phyloP scores from a whole-genome alignment of 805 yeast species.

The Cyberlindnera mrakii region DNA sequence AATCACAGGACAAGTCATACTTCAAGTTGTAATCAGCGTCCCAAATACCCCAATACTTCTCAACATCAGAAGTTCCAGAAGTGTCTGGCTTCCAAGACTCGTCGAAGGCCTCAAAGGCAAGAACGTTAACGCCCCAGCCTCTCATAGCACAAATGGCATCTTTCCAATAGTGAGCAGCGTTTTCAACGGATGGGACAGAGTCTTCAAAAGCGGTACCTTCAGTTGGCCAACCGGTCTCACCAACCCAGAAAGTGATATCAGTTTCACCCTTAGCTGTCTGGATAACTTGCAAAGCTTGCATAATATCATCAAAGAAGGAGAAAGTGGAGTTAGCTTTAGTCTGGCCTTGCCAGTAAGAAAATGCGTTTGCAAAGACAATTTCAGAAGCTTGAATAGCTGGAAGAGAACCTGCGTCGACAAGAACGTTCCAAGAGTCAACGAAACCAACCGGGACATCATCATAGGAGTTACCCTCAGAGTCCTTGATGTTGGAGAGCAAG shows the following conservation, averaged over 20 bases:
- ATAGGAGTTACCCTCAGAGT: slow-evolving; percentile 77
- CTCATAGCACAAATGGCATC: slow-evolving; percentile 88
- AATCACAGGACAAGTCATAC: slow-evolving; percentile 43
- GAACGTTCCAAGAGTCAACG: slow-evolving; percentile 92
- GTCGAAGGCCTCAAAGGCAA: slow-evolving; percentile 91
- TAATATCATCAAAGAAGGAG: slow-evolving; percentile 93
- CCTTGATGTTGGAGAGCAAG: slow-evolving; percentile 55
- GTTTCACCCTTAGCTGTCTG: slow-evolving; percentile 84
- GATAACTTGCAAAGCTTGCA: slow-evolving; percentile 90
- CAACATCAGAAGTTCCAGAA: slow-evolving; percentile 80
- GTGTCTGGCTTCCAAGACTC: slow-evolving; percentile 95
- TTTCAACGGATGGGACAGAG: slow-evolving; percentile 61
- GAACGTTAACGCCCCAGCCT: slow-evolving; percentile 92
- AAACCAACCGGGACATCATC: slow-evolving; percentile 74
- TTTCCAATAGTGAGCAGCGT: slow-evolving; percentile 80
- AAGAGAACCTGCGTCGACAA: slow-evolving; percentile 70
- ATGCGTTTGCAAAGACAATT: slow-evolving; percentile 86
- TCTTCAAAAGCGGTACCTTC: slow-evolving; percentile 67
- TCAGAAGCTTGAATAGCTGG: slow-evolving; percentile 80
- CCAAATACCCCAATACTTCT: slow-evolving; percentile 94
- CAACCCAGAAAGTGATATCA: slow-evolving; percentile 88
- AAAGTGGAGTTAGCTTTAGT: slow-evolving; percentile 73
- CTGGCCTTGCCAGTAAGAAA: slow-evolving; percentile 99
- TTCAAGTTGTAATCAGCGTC: slow-evolving; percentile 42
- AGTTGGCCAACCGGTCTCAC: slow-evolving; percentile 98